phyloP scores from a whole-genome alignment of 139 green algal genomes.

The Chlorella sp. region DNA sequence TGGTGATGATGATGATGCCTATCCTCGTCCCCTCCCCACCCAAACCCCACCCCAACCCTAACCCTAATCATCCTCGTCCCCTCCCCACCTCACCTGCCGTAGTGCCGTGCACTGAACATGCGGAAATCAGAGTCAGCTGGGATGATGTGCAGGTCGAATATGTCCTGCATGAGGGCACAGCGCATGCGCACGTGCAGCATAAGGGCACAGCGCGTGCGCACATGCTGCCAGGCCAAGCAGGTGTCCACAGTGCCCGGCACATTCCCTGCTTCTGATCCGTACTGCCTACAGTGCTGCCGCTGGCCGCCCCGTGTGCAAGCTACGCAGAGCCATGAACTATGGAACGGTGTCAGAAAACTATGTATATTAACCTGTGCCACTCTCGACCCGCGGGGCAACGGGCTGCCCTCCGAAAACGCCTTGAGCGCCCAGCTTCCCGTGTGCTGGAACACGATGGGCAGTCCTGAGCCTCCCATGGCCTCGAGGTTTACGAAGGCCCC shows the following conservation, averaged over 20 bases:
- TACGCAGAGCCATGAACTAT: too few species aligned
- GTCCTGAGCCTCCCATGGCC: slow-evolving; percentile 56
- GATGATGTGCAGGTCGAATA: slow-evolving; percentile 51
- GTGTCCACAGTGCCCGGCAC: too few species aligned
- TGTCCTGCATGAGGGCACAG: too few species aligned
- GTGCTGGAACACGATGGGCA: slow-evolving; percentile 70
- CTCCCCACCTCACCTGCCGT: slow-evolving; percentile 1
- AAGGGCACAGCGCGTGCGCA: too few species aligned
- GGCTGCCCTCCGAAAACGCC: slow-evolving; percentile 40
- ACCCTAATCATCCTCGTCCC: neutral
- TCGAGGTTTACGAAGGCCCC: slow-evolving; percentile 76
- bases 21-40: neutral
- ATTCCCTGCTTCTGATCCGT: too few species aligned
- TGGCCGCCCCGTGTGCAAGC: too few species aligned
- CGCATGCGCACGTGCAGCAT: too few species aligned
- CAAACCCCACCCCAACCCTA: neutral
- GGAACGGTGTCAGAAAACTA: too few species aligned
- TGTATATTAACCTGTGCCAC: slow-evolving; percentile 57
- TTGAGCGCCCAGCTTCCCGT: slow-evolving; percentile 48
- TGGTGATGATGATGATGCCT: too few species aligned
- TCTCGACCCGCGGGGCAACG: slow-evolving; percentile 39
- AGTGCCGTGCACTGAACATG: slow-evolving; percentile 50
- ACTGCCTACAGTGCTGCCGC: too few species aligned
- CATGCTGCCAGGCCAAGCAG: too few species aligned
- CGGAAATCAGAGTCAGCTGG: slow-evolving; percentile 73